Evolutionary conservation across 192 early-diverging fungal genomes (phyloP), one percentile per base, ranked within the genome.

Genomic region (Entomortierella parvispora): DNA sequence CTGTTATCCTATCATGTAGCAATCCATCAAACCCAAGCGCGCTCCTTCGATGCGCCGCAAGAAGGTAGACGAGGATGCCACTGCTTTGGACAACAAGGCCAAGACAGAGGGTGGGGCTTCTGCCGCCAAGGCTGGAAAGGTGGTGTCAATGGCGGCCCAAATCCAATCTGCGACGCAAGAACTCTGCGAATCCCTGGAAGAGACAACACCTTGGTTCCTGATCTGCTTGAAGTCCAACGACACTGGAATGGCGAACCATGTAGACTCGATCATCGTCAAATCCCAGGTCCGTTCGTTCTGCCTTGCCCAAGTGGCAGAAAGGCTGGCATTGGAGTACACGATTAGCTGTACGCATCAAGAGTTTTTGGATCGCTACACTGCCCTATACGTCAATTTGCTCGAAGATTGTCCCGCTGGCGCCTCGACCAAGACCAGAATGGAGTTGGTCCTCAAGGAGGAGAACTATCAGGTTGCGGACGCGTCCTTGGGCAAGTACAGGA

Each of bases 151-250:
- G 14, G 80, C 86, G 0, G 81, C 89, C 20, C 92, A 92, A 69
- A 82, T 93, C 62, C 89, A 90, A 63, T 87, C 89, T 5, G 87
- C 90, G 7, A 79, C 92, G 32, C 84, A 87, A 32, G 90, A 93
- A 45, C 69, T 93, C 14, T 85, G 89, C 44, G 87, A 83, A 47
- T 86, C 89, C 14, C 76, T 95, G 46, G 90, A 90, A 65, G 90
- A 93, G 60, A 93, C 92, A 5, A 83, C 86, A n/a, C 86, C 91
- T 31, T 95, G 93, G 92, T 92, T 90, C 62, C 57, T 94, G 45
- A 82, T 90, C 70, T 95, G 94, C 72, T 74, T 96, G 34, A 82
- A 85, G 17, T 88, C 93, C 11, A 93, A 93, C 66, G 87, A 91
- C n/a, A 54, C 81, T 18, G 81, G 85, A 6, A 83, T 86, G 33